Evolutionary conservation across 768 basidiomycete species (phyloP).

Genomic region (Tephrocybe sp.): DNA sequence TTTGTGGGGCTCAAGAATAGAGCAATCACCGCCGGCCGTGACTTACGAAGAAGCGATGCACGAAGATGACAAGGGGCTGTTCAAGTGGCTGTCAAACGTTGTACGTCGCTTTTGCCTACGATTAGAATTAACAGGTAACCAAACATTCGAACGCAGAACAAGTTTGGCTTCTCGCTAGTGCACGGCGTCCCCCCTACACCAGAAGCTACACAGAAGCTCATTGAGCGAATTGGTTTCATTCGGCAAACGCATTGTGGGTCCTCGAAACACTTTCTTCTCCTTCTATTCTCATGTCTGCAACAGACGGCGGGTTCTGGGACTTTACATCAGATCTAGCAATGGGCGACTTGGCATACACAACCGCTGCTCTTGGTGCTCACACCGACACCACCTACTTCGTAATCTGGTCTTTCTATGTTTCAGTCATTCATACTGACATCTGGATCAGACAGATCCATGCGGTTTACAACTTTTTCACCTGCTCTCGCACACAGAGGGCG

Average conservation of each 20-base stretch:
- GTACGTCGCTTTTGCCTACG: constrained; percentile 32
- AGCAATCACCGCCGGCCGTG: constrained; percentile 70
- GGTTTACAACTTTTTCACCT: constrained; percentile 97
- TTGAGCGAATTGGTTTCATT: constrained; percentile 79
- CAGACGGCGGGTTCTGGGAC: constrained; percentile 96
- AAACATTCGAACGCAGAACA: constrained; percentile 47
- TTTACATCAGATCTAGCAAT: constrained; percentile 89
- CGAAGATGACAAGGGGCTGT: constrained; percentile 59
- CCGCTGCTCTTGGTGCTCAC: constrained; percentile 82
- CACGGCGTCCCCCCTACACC: constrained; percentile 76
- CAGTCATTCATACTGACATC: constrained; percentile 1
- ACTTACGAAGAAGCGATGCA: constrained; percentile 73
- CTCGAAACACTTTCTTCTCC: background rate
- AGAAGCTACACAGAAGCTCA: constrained; percentile 80
- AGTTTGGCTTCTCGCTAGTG: constrained; percentile 88
- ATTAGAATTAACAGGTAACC: constrained; percentile 2
- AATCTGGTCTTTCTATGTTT: constrained; percentile 16
- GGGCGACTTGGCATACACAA: constrained; percentile 94
- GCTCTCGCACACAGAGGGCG: constrained; percentile 76
- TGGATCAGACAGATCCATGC: constrained; percentile 78
- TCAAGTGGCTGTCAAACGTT: constrained; percentile 78
- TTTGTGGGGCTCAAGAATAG: constrained; percentile 80
- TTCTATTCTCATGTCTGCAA: background rate
- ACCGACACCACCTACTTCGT: constrained; percentile 70
- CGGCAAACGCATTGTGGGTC: constrained; percentile 68